phyloP scores from a whole-genome alignment of 2,329 filamentous ascomycete genomes.

The Trichoderma arundinaceum region DNA sequence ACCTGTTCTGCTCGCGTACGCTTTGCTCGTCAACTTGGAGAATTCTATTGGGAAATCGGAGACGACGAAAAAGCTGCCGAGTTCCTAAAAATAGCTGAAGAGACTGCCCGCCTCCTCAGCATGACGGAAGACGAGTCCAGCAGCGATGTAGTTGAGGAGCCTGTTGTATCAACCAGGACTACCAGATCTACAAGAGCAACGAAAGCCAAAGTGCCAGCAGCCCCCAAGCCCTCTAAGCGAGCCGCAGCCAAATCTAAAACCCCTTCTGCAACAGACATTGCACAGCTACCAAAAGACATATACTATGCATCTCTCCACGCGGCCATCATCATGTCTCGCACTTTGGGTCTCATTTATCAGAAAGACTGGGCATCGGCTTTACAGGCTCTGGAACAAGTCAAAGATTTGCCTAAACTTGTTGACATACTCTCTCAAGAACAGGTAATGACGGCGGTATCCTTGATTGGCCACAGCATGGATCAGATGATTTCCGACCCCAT shows the following conservation, averaged over 20 bases:
- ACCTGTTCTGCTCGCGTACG: slow-evolving; percentile 45
- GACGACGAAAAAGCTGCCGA: slow-evolving; percentile 51
- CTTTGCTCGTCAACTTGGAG: slow-evolving; percentile 61
- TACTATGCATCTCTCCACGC: slow-evolving; percentile 48
- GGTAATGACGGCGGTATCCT: slow-evolving; percentile 69
- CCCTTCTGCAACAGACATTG: slow-evolving; percentile 32
- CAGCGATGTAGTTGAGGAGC: slow-evolving; percentile 30
- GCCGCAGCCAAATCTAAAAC: slow-evolving; percentile 35
- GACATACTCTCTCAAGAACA: slow-evolving; percentile 55
- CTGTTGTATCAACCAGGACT: slow-evolving; percentile 28
- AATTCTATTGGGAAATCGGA: slow-evolving; percentile 58
- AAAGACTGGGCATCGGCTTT: slow-evolving; percentile 65
- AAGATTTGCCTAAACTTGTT: slow-evolving; percentile 50
- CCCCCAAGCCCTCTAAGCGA: slow-evolving; percentile 2
- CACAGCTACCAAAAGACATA: slow-evolving; percentile 41
- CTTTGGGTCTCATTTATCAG: slow-evolving; percentile 53
- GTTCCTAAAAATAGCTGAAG: slow-evolving; percentile 57
- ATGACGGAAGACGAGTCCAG: slow-evolving; percentile 34
- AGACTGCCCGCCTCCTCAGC: slow-evolving; percentile 48
- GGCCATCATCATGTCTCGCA: slow-evolving; percentile 47
- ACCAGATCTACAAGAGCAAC: slow-evolving; percentile 38
- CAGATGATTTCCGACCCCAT: slow-evolving; percentile 80
- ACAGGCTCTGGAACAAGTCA: slow-evolving; percentile 58
- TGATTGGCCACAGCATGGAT: slow-evolving; percentile 71
- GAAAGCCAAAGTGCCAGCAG: slow-evolving; percentile 31